A percentile compares a stretch with the other conserved stretches of the same genome.
Evolutionary conservation across 176 grass and related monocot genomes (phyloP).

Genomic region (Thinopyrum elongatum): DNA sequence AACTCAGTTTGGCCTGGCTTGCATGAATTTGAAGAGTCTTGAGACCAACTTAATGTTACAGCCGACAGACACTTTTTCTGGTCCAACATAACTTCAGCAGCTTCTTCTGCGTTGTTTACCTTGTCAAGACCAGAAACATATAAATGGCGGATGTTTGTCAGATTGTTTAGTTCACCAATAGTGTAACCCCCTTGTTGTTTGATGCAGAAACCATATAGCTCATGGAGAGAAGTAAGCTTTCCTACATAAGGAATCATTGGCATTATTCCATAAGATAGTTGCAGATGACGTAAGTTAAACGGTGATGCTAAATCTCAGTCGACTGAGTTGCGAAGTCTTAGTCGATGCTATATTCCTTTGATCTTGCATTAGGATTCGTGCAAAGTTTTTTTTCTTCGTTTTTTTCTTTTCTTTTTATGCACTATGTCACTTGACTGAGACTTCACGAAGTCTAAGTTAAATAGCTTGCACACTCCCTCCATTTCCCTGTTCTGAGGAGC

Average conservation of each 20-base stretch:
- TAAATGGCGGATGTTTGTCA: constrained; percentile 15
- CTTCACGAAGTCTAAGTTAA: too few relatives aligned
- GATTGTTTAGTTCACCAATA: constrained; percentile 41
- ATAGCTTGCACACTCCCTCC: constrained; percentile 12
- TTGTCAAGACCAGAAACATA: constrained; percentile 37
- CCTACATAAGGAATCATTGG: constrained; percentile 19
- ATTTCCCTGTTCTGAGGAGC: constrained; percentile 13
- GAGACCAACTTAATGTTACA: constrained; percentile 24
- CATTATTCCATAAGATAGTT: background rate
- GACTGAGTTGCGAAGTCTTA: too few relatives aligned
- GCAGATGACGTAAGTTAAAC: constrained; percentile 43
- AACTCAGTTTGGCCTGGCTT: background rate
- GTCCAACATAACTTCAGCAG: constrained; percentile 12
- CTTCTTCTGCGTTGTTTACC: constrained; percentile 23
- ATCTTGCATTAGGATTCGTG: too few relatives aligned
- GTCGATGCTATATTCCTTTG: too few relatives aligned
- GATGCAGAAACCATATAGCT: constrained; percentile 24
- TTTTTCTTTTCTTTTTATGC: too few relatives aligned
- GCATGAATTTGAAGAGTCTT: background rate
- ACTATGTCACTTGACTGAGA: too few relatives aligned
- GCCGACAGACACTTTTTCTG: constrained; percentile 24
- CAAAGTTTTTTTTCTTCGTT: too few relatives aligned
- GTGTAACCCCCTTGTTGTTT: constrained; percentile 28
- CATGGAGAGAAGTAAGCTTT: constrained; percentile 40
- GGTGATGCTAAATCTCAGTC: too few relatives aligned